phyloP scores from a whole-genome alignment of 129 eudicot genomes.

The Lactuca saligna region DNA sequence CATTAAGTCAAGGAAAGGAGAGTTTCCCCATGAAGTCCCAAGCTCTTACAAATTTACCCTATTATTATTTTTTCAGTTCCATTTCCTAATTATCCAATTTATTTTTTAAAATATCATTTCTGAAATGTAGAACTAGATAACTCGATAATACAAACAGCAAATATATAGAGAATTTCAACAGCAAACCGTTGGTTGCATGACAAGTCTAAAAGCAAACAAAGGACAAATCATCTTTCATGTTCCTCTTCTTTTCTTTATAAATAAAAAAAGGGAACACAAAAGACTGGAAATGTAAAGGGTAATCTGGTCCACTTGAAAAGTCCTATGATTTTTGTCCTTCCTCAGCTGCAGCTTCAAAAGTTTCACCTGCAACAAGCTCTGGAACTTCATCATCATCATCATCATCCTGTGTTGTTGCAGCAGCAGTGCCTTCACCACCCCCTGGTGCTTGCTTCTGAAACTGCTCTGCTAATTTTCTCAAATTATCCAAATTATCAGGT shows the following conservation, averaged over 20 bases:
- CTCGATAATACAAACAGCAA: slow-evolving; percentile 14
- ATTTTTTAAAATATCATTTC: no score
- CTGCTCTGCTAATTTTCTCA: slow-evolving; percentile 78
- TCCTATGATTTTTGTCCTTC: slow-evolving; percentile 60
- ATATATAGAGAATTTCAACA: slow-evolving; percentile 12
- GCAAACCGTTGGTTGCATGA: neutral
- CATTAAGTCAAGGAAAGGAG: no score
- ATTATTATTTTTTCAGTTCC: no score
- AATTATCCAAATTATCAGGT: slow-evolving; percentile 76
- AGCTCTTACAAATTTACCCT: no score
- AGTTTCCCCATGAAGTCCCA: no score
- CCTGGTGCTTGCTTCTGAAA: slow-evolving; percentile 66
- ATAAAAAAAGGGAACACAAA: slow-evolving; percentile 2
- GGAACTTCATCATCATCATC: slow-evolving; percentile 96
- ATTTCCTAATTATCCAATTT: no score
- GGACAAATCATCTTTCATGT: slow-evolving; percentile 21
- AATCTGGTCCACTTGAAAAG: slow-evolving; percentile 10
- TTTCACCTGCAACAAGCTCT: slow-evolving; percentile 82
- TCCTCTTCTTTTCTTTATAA: slow-evolving; percentile 17
- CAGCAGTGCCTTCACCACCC: slow-evolving; percentile 40
- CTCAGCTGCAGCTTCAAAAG: slow-evolving; percentile 87
- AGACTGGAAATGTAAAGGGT: slow-evolving; percentile 16
- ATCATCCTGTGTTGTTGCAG: slow-evolving; percentile 51
- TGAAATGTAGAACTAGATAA: neutral
- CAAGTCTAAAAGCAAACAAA: slow-evolving; percentile 19